Conservation (phyloP, 2,329 filamentous ascomycete genomes). For the Volutella citrinella region DNA sequence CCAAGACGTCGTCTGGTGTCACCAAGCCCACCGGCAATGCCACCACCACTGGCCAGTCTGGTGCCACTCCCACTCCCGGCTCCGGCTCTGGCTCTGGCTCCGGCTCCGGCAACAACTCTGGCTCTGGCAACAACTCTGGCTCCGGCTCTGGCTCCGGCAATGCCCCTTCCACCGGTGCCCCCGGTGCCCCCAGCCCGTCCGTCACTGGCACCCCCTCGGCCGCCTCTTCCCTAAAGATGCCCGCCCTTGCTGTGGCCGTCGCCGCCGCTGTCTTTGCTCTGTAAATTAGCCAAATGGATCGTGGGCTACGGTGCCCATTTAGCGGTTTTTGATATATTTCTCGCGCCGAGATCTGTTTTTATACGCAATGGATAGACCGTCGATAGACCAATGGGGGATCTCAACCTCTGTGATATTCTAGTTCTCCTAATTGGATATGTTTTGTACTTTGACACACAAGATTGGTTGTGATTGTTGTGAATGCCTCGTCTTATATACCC, state of each 20-base stretch:
- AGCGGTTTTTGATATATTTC: too few relatives aligned
- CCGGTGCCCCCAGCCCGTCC: not conserved
- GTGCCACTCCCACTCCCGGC: conserved; percentile 3
- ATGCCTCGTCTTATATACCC: too few relatives aligned
- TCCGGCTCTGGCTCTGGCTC: conserved; percentile 8
- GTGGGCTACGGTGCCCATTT: not conserved
- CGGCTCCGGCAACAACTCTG: not conserved
- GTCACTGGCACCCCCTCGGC: not conserved
- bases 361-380: too few relatives aligned
- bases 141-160: conserved; percentile 3
- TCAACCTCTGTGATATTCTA: too few relatives aligned
- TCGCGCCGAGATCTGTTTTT: too few relatives aligned
- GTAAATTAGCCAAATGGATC: not conserved
- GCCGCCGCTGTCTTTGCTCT: conserved; percentile 4
- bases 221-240: conserved; percentile 1
- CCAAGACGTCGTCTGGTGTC: conserved; percentile 10
- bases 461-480: too few relatives aligned
- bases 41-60: not conserved
- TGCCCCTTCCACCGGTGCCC: conserved; percentile 1
- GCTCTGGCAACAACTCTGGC: conserved; percentile 3
- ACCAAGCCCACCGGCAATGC: conserved; percentile 12
- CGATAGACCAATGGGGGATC: too few relatives aligned
- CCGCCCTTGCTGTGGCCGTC: conserved; percentile 2
- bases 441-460: too few relatives aligned
- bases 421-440: too few relatives aligned